A percentile compares a stretch with the other conserved stretches of the same genome.
Conservation (phyloP, 2,329 filamentous ascomycete species). For the Aureobasidium zeae region DNA sequence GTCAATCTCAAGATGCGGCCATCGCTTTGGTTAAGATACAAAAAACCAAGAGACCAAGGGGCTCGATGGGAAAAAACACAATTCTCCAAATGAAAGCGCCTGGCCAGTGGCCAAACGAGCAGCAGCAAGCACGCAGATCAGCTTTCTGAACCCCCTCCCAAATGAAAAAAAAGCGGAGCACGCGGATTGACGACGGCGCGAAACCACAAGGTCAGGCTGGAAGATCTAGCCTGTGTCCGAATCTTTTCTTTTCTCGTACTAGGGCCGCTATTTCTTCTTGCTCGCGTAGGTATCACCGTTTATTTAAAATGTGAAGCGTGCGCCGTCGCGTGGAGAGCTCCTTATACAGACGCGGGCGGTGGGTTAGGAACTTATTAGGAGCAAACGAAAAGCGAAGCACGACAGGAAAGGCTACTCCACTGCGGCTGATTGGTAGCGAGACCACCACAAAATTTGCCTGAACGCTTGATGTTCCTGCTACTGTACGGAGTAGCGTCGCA, state of each 20-base stretch:
- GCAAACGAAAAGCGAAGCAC: slow-evolving; percentile 13
- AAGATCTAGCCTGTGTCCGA: slow-evolving; percentile 9
- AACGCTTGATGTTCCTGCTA: not conserved
- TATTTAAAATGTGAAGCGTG: slow-evolving; percentile 1
- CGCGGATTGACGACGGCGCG: slow-evolving; percentile 14
- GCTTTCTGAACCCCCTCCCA: not conserved
- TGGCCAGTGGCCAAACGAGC: not conserved
- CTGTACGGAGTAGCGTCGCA: not conserved
- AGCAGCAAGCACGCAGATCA: slow-evolving; percentile 1
- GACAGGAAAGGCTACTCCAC: slow-evolving; percentile 6
- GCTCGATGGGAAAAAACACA: not conserved
- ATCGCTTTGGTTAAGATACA: not conserved
- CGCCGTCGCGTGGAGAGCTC: slow-evolving; percentile 8
- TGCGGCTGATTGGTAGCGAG: slow-evolving; percentile 7
- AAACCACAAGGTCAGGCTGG: slow-evolving; percentile 3
- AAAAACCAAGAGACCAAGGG: not conserved
- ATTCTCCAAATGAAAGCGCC: not conserved
- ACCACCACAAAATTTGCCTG: not conserved
- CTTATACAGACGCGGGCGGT: slow-evolving; percentile 5
- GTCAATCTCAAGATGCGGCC: not conserved
- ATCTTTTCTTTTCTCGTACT: slow-evolving; percentile 1
- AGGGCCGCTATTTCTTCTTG: not conserved
- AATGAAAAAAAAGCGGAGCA: slow-evolving; percentile 14
- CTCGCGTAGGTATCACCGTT: slow-evolving; percentile 8
- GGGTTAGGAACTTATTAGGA: not conserved